Evolutionary conservation across 192 early-diverging fungal genomes (phyloP), one percentile per base, ranked within the genome.

Genomic region (Allomyces javanicus): DNA sequence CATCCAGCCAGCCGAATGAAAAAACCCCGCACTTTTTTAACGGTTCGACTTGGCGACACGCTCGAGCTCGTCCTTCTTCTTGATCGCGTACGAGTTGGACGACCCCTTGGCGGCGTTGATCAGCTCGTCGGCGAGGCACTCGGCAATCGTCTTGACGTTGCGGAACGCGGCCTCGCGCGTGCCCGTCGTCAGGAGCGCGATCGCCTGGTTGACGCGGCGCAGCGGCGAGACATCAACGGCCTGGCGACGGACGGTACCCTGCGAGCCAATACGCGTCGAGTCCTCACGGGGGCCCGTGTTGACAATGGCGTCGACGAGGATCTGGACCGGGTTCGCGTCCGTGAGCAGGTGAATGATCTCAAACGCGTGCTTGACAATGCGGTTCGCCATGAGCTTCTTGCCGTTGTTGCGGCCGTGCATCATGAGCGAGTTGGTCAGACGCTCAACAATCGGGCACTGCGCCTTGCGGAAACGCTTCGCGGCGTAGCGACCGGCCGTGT

Each of bases 321-420:
- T 82, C 84, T 97, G 95, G 77, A 96, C 86, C 71, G 95, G 95
- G 89, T 97, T 97, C 78, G 83, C 82, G 79, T 97, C 95, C 72
- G 93, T 94, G 77, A 92, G 84, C 75, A 97, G 85, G 87, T 97
- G 85, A 79, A 96, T 88, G 79, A 97, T 97, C 81, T 97, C 95
- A 77, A 97, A 95, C 64, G 93, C 90, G 83, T 97, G 95, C 86
- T 97, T 93, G 75, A 97, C 90, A 73, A 97, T 97, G 69, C 95
- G 92, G 76, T 84, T 83, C 71, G 95, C 89, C 93, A 96, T 95
- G 70, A 97, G 83, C 87, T 97, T 97, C 88, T 97, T 97, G 74
- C 93, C 95, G 85, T 93, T 97, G 90, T 97, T 97, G 73, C 93
- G 90, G 69, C 93, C 95, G 82, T 95, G 90, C 91, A 95, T 95